Evolutionary conservation across 2,329 filamentous ascomycete species (phyloP), one percentile per base, ranked within the genome.

Genomic region (Penicillium crustosum): DNA sequence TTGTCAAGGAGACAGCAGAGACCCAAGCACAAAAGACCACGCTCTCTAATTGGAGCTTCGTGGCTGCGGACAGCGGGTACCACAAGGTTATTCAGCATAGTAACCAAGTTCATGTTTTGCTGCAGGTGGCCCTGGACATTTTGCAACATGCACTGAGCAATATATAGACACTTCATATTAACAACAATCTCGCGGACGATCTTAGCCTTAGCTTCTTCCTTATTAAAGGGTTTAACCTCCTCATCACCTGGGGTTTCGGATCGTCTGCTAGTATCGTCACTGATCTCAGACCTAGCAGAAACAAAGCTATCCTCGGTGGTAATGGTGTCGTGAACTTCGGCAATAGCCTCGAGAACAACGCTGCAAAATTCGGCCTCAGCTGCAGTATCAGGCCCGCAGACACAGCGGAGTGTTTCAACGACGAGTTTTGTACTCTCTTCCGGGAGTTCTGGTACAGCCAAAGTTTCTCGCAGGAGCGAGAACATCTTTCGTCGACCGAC

Each of bases 111-210:
- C 57, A 89, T 87, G 72, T 96, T 96, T 65, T 93, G 85, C 75
- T 97, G 92, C 38, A 97, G 81, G 68, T 90, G 90, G 60, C 91
- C 91, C 53, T 90, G 84, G 10, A 99, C 91, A 70, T 97, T 96
- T 71, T 95, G 88, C 51, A 99, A 83, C 90, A 97, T 96, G 80
- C 92, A 97, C 75, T 97, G 91, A 27, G 95, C 93, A 65, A 99
- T 97, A 71, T 97, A 90, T 61, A 99, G 82, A 74, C 94, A 97
- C 78, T 97, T 97, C 86, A 97, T 93, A 79, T 97, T 97, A 73
- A 97, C 89, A 80, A 97, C 87, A 70, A 97, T 94, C 76, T 97
- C 92, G 64, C 86, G 88, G 64, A 97, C 65, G 25, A 78, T 66
- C 64, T 78, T 86, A 1, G 90, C 91, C 77, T 93, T 95, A 47